Conservation (phyloP, 371 early-diverging fungal genomes). For the Fennellomyces sp. region DNA sequence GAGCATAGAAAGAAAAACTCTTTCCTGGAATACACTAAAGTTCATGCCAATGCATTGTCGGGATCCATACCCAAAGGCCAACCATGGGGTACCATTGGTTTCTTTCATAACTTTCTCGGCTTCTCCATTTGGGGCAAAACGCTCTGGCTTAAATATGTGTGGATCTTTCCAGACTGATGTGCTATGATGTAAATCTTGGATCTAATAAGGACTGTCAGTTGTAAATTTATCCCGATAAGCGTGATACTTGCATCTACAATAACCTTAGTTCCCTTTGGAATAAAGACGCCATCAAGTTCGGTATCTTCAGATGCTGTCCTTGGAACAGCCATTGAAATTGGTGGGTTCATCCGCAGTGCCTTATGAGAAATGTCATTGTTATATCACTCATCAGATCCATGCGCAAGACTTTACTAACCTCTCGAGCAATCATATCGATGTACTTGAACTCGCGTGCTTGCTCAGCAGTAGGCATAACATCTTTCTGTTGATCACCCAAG, state of each 20-base stretch:
- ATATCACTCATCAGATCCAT: not conserved
- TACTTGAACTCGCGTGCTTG: constrained; percentile 42
- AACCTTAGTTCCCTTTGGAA: constrained; percentile 46
- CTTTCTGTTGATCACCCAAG: constrained; percentile 42
- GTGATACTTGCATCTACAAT: no score
- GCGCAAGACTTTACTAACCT: not conserved
- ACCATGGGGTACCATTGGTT: constrained; percentile 24
- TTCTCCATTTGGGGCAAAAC: constrained; percentile 21
- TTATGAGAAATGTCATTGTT: not conserved
- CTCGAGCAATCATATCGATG: constrained; percentile 37
- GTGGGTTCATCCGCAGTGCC: constrained; percentile 15
- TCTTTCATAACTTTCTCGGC: constrained; percentile 13
- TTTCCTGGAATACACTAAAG: constrained; percentile 7
- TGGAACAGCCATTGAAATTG: constrained; percentile 1
- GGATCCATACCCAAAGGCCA: constrained; percentile 36
- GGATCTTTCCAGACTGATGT: constrained; percentile 25
- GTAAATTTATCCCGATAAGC: no score
- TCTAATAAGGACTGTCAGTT: no score
- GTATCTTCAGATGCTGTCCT: constrained; percentile 37
- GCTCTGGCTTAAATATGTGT: constrained; percentile 22
- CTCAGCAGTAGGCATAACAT: constrained; percentile 39
- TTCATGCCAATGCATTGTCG: not conserved
- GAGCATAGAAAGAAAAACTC: constrained; percentile 8
- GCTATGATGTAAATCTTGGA: constrained; percentile 12
- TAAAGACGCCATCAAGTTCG: no score